Evolutionary conservation across 2,329 filamentous ascomycete genomes (phyloP), one percentile per base, ranked within the genome.

Genomic region (Alternaria sp.): DNA sequence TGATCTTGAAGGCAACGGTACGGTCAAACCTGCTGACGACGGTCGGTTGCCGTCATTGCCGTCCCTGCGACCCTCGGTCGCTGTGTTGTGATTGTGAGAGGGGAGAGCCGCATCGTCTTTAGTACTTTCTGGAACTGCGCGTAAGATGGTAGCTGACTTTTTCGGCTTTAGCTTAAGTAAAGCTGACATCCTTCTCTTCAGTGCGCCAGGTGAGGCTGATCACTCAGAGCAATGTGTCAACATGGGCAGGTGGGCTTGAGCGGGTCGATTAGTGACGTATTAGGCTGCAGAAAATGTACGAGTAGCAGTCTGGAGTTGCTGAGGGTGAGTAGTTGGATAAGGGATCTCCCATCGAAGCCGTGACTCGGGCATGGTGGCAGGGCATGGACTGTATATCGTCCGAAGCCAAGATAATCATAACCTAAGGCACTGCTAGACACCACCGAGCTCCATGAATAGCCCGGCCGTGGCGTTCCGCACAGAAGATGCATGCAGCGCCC

Each of bases 61-160:
- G 25, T 36, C 49, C 46, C 57, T 36, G 47, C 50, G 32, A 61
- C 52, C 55, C 50, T 62, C 64, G 51, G 61, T 77, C 61, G 74
- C 73, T 26, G 79, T 67, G 40, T 81, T 80, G 68, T 80, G 80
- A 46, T 81, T 72, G 65, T 81, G 81, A 32, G 79, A 66, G 66
- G 68, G 70, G 68, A 69, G 69, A 71, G 63, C 68, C 57, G 74
- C 59, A 26, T 65, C 69, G 61, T 55, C 57, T 61, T 62, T 59
- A 54, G 70, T 65, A 45, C 64, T 64, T 30, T 70, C 68, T 57
- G 79, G 79, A 46, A 81, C 79, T 43, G 78, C 77, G 46, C 72
- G 77, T 54, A 81, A 64, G 40, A 79, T 73, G 28, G 76, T 79
- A 30, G 71, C 73, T 54, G 70, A 66, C 52, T 68, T 72, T 36